Conservation (phyloP, 257 asterid species). For the Ophiorrhiza pumila region DNA sequence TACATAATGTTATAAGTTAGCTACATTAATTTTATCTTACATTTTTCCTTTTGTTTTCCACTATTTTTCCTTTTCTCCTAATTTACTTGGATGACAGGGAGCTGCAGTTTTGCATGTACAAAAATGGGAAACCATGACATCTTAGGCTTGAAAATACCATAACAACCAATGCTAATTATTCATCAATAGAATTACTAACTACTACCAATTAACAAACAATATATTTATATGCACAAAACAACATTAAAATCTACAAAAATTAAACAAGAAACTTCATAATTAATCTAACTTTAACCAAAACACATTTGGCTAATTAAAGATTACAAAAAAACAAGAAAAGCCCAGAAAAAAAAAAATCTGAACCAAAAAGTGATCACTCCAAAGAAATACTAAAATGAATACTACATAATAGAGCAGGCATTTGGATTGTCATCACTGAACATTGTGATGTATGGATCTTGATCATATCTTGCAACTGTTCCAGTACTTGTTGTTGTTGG, state of each 20-base stretch:
- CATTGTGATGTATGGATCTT: slow-evolving; percentile 61
- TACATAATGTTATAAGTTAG: neutral
- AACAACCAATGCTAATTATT: neutral
- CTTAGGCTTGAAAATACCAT: neutral
- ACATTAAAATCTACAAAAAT: neutral
- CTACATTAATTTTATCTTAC: neutral
- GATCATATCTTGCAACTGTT: slow-evolving; percentile 37
- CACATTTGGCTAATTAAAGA: neutral
- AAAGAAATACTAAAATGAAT: neutral
- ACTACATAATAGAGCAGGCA: slow-evolving; percentile 76
- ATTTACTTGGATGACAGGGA: neutral
- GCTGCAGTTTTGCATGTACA: neutral
- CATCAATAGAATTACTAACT: neutral
- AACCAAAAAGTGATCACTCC: neutral
- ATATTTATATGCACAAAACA: neutral
- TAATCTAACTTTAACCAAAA: neutral
- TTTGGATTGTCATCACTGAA: slow-evolving; percentile 89
- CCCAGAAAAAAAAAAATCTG: neutral
- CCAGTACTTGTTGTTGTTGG: slow-evolving; percentile 28
- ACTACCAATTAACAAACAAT: neutral
- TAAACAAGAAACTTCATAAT: neutral
- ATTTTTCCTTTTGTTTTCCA: neutral
- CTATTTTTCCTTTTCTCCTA: neutral
- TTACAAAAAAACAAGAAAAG: neutral
- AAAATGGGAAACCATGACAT: neutral